Evolutionary conservation across 1,284 basidiomycete species (phyloP), one percentile per base, ranked within the genome.

Genomic region (Microbotryum intermedium): DNA sequence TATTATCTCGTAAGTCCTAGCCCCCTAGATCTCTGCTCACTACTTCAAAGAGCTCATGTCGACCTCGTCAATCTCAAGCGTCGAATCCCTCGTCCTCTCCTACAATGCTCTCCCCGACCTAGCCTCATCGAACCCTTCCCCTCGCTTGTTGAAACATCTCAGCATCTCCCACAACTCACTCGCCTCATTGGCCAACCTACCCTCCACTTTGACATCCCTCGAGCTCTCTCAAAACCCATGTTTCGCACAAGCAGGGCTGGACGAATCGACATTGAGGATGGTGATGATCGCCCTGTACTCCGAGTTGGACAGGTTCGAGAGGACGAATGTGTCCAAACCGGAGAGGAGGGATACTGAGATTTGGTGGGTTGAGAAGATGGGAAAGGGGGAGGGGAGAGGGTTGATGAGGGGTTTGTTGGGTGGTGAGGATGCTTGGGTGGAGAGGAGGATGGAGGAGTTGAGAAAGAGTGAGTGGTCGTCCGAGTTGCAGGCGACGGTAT

Each of bases 301-400:
- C 34, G 34, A 16, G 34, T 39, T 39, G 34, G 34, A 39, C 13
- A 39, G 34, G 39, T 80, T 95, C 45, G 88, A 97, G 73, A 84
- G 84, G 28, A 80, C 83, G 46, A 68, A 73, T 59, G 87, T 88
- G 73, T 69, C 82, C 76, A 20, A 18, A 6, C 82, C 81, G 62
- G 90, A 94, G 72, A 80, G 93, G 43, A 78, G 76, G n/a, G 93
- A 97, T 70, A 84, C 86, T 53, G 92, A 97, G 75, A 74, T 90
- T 46, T 88, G 86, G 72, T 94, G 92, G 74, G 77, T 93, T 55
- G 84, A 84, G 42, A 79, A 77, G 69, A 77, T 85, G 63, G 76
- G 21, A 4, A 55, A 55, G 34, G 59, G 49, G 18, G 29, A 30
- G 23, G 39, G 59, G 10, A 46, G 34, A 47, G 25, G 48, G 25